phyloP scores from a whole-genome alignment of 495 filamentous ascomycete genomes.

The Schizothecium vesticola region DNA sequence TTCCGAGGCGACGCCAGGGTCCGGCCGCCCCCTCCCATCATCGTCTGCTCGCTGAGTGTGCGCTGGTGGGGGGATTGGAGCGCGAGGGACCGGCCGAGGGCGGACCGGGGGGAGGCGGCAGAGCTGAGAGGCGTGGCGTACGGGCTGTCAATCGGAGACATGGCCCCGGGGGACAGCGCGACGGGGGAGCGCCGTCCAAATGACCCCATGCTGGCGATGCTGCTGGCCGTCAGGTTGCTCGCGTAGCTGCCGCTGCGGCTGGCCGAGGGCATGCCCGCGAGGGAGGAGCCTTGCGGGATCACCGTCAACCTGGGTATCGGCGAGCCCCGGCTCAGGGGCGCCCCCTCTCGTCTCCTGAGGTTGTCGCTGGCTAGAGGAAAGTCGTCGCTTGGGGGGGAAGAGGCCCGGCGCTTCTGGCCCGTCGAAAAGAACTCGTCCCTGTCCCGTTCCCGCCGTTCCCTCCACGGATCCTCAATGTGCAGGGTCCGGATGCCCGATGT shows the following conservation, averaged over 20 bases:
- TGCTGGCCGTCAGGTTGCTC: conserved; percentile 64
- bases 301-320: conserved; percentile 55
- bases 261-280: conserved; percentile 68
- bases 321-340: conserved; percentile 44
- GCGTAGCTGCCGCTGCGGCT: conserved; percentile 70
- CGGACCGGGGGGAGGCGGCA: conserved; percentile 54
- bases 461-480: conserved; percentile 49
- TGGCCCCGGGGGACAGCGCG: conserved; percentile 59
- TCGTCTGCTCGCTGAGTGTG: conserved; percentile 36
- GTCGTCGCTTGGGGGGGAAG: conserved; percentile 73
- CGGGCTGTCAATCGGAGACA: conserved; percentile 53
- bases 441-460: conserved; percentile 25
- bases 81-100: conserved; percentile 36
- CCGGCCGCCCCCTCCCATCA: conserved; percentile 23
- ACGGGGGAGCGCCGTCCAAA: conserved; percentile 70
- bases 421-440: conserved; percentile 34
- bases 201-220: conserved; percentile 66
- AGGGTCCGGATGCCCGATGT: conserved; percentile 51
- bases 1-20: conserved; percentile 44
- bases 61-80: conserved; percentile 40
- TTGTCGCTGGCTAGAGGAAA: conserved; percentile 59
- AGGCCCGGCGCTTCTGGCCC: conserved; percentile 73
- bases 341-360: conserved; percentile 59
- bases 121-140: conserved; percentile 55
- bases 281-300: conserved; percentile 54